Percentiles rank a stretch among this genome's conserved stretches.
phyloP scores from a whole-genome alignment of 768 basidiomycete species.

The Hysterangium stoloniferum region DNA sequence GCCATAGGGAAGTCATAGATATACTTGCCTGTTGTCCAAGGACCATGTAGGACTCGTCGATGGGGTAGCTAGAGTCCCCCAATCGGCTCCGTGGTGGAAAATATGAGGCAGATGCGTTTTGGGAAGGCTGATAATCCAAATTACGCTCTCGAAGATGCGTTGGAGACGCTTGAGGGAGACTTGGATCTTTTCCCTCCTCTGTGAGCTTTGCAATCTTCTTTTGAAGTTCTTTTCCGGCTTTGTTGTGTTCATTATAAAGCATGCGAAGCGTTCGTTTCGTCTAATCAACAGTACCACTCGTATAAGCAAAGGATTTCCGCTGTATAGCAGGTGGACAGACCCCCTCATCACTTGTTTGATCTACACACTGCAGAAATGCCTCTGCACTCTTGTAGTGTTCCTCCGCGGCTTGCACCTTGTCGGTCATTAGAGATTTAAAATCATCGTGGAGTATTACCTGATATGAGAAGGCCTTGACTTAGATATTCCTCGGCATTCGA shows the following conservation, averaged over 20 bases:
- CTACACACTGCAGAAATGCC: constrained; percentile 64
- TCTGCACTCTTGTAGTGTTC: constrained; percentile 73
- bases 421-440: neutral
- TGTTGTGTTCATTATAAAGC: constrained; percentile 67
- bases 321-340: constrained; percentile 31
- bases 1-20: neutral
- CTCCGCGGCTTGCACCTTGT: constrained; percentile 40
- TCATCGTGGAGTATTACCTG: constrained; percentile 15
- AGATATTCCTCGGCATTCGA: constrained; percentile 71
- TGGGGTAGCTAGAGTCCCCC: constrained; percentile 42
- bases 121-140: constrained; percentile 16
- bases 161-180: constrained; percentile 46
- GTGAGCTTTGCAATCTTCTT: constrained; percentile 62
- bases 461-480: constrained; percentile 58
- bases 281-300: constrained; percentile 35
- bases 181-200: constrained; percentile 72
- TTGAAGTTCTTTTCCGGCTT: constrained; percentile 63
- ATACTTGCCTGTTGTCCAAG: constrained; percentile 65
- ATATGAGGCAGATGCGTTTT: constrained; percentile 22
- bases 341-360: constrained; percentile 65
- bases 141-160: constrained; percentile 16
- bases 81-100: constrained; percentile 47
- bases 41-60: constrained; percentile 87
- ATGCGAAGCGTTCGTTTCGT: constrained; percentile 71
- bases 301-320: neutral